Base-by-base conservation (phyloP, 805 yeast genomes). In the Ogataea glucozyma region DNA sequence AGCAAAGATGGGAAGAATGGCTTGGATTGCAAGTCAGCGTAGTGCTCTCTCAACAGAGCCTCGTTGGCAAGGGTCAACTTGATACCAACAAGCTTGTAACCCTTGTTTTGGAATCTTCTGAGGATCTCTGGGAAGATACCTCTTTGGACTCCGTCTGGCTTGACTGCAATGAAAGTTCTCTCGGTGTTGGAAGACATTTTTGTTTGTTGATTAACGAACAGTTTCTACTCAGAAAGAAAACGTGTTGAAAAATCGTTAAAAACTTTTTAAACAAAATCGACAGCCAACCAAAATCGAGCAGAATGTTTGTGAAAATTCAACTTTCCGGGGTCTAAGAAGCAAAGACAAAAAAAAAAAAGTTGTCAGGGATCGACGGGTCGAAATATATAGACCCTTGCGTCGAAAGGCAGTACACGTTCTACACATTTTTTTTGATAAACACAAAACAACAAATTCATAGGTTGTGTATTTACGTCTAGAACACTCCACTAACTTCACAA, bases 111-210 rank as follows among this genome's bases (percentile, higher is more conserved):
- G 73, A 95, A 93, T 75, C 98, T 88, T 61, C 83, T 78, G 59
- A 93, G 69, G 77, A 93, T 90, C 60, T 85, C 78, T 69, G 95
- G 73, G 75, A 91, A 78, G 69, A 93, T 79, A 53, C 98, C 98
- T 78, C 99, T 88, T 81, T 93, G 98, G 80, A 93, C 98, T 76
- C 98, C 99, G 75, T 93, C 99, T 75, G 99, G 99, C 83, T 86
- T 86, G 66, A 86, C 83, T 57, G 95, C 95, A 75, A 86, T 86
- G 69, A 86, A 86, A 66, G 95, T 86, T 85, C 95, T 85, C 75
- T 86, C 95, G 73, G 71, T 66, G 74, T 70, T 69, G 35, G 44
- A 41, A 48, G 82, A 76, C 82, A 76, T 77, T 56, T 48, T 34
- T 24, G 13, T 23, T 16, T 38, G 26, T 16, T 30, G 8, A n/a